phyloP scores from a whole-genome alignment of 305 asterid species.

The Ajuga reptans region DNA sequence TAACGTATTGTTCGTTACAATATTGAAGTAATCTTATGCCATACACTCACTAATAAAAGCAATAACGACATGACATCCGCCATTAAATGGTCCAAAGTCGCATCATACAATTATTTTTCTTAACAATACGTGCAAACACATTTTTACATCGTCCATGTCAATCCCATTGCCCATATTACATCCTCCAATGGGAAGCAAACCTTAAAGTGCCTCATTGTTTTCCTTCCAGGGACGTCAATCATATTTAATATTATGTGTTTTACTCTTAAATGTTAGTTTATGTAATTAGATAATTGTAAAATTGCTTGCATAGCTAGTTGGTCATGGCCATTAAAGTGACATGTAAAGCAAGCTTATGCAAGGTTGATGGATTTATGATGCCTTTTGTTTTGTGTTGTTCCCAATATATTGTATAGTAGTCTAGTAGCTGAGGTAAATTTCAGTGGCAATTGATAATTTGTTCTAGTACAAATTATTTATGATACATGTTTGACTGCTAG shows the following conservation, averaged over 20 bases:
- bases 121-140: not conserved
- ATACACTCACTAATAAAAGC: not conserved
- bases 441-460: not conserved
- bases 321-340: not conserved
- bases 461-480: not conserved
- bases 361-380: not conserved
- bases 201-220: not conserved
- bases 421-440: not conserved
- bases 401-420: not conserved
- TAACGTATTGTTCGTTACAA: not conserved
- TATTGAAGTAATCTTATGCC: not conserved
- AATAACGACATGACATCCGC: not conserved
- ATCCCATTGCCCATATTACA: not conserved
- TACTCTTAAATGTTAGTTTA: not conserved
- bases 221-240: not conserved
- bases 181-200: not conserved
- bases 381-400: not conserved
- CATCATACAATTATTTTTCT: not conserved
- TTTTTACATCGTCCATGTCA: not conserved
- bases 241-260: not conserved
- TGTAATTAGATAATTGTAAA: not conserved
- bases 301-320: constrained; percentile 10
- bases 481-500: not conserved
- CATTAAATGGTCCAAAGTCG: not conserved
- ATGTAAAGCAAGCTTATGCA: not conserved